Conservation (phyloP, 495 filamentous ascomycete genomes). For the Hyaloscypha bicolor region DNA sequence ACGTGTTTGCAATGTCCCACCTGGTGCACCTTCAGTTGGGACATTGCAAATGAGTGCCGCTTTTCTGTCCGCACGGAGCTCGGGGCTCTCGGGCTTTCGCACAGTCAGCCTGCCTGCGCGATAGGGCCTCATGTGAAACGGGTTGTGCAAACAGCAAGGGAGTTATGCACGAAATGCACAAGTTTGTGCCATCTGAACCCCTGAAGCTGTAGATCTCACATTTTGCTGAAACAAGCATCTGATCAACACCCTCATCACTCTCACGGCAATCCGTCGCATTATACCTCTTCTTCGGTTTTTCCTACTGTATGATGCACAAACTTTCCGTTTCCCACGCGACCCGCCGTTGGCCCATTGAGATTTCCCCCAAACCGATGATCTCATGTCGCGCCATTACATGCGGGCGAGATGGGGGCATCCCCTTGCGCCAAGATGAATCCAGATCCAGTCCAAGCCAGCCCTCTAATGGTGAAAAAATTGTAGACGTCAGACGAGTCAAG, state of each 20-base stretch:
- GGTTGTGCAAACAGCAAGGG: neutral
- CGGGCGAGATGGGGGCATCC: neutral
- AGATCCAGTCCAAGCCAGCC: neutral
- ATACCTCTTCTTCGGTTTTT: no score
- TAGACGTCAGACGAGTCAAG: neutral
- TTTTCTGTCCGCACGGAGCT: no score
- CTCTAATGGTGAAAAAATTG: neutral
- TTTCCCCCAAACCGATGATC: neutral
- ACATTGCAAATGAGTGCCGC: no score
- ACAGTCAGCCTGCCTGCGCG: neutral
- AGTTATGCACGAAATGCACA: no score
- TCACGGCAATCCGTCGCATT: no score
- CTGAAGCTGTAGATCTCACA: no score
- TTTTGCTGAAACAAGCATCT: no score
- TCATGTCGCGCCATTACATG: neutral
- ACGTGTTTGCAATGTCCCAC: no score
- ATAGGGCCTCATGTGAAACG: neutral
- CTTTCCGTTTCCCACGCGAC: neutral
- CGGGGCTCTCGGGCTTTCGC: constrained; percentile 1
- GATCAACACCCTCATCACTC: no score
- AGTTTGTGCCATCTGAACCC: no score
- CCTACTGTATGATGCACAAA: no score
- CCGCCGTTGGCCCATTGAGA: neutral
- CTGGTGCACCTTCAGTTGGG: no score
- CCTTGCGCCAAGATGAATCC: neutral